Evolutionary conservation across 1,139 yeast species (phyloP), one percentile per base, ranked within the genome.

Genomic region (Blastobotrys malaysiensis): DNA sequence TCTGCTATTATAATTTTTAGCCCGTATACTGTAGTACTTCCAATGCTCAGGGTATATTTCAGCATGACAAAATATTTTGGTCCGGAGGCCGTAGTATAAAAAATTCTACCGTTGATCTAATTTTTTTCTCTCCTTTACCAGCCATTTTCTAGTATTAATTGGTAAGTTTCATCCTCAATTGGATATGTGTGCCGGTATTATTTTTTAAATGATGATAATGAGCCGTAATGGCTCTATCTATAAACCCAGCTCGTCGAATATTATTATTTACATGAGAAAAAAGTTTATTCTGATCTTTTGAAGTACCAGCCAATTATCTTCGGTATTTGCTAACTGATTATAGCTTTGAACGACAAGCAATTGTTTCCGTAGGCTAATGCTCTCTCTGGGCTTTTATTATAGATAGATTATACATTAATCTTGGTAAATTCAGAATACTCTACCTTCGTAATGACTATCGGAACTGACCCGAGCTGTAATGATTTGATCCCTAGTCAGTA

Each of bases 231-330:
- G 55, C 62, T 58, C 64, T 55, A 58, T 52, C 61, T 62, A 61
- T 65, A 65, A 65, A 65, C 69, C 69, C 69, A 65, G 69, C 69
- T 65, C 69, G 65, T 65, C 68, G 69, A 65, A 53, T 56, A 54
- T 31, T 48, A 31, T 58, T 59, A 62, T 63, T 60, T 57, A 27
- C 58, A 64, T 63, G 67, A 63, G 67, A 64, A 60, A 51, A 62
- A 58, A 57, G 26, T 54, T 55, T 50, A 51, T 51, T 56, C 58
- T 52, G 57, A 50, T 43, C 20, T 46, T n/a, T 5, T 13, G 5
- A n/a, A 46, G 9, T 26, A 26, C 36, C 45, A 2, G 48, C 31
- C 14, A 45, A 11, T 21, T 21, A 21, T 45, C 21, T 16, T 24
- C 9, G 16, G 7, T 7, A 3, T 21, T 14, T 11, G 13, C 48